These are phyloP conservation scores for sweet orange (Citrus sinensis) DNA, from an alignment of 345 rosid genomes.

Conservation along the genomic window DNA sequence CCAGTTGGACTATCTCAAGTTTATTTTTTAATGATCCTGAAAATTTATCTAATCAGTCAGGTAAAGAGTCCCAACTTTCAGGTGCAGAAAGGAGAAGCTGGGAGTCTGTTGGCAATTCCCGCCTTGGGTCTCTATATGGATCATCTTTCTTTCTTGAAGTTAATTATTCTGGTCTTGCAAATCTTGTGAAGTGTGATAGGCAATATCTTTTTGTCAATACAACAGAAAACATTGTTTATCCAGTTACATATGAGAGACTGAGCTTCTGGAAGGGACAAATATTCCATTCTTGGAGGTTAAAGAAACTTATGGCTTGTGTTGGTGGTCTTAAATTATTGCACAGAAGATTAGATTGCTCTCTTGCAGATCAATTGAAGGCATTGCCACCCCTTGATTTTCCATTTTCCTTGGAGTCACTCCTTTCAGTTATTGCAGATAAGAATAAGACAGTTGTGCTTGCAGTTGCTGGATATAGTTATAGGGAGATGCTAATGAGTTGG, in stretches of 20 bases:
- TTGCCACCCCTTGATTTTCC: slow-evolving; percentile 36
- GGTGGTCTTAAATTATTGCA: slow-evolving; percentile 27
- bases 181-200: slow-evolving; percentile 58
- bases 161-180: slow-evolving; percentile 37
- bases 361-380: slow-evolving; percentile 33
- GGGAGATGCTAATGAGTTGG: slow-evolving; percentile 98
- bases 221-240: slow-evolving; percentile 22
- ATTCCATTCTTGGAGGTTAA: slow-evolving; percentile 32
- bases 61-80: slow-evolving; percentile 13
- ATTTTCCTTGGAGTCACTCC: slow-evolving; percentile 67
- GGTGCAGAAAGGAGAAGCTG: slow-evolving; percentile 46
- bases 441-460: slow-evolving; percentile 71
- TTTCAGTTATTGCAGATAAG: slow-evolving; percentile 56
- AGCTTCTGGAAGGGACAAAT: slow-evolving; percentile 30
- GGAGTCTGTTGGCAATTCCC: slow-evolving; percentile 73
- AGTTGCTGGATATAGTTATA: slow-evolving; percentile 88
- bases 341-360: slow-evolving; percentile 25
- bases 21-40: slow-evolving; percentile 31
- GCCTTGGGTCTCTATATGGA: slow-evolving; percentile 63
- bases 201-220: slow-evolving; percentile 39
- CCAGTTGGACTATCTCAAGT: slow-evolving; percentile 62
- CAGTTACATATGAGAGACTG: slow-evolving; percentile 17
- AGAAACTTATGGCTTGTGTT: slow-evolving; percentile 48
- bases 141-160: slow-evolving; percentile 45
- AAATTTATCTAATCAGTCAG: slow-evolving; percentile 18